phyloP scores from a whole-genome alignment of 306 rosid species.

The Notholithocarpus densiflorus region DNA sequence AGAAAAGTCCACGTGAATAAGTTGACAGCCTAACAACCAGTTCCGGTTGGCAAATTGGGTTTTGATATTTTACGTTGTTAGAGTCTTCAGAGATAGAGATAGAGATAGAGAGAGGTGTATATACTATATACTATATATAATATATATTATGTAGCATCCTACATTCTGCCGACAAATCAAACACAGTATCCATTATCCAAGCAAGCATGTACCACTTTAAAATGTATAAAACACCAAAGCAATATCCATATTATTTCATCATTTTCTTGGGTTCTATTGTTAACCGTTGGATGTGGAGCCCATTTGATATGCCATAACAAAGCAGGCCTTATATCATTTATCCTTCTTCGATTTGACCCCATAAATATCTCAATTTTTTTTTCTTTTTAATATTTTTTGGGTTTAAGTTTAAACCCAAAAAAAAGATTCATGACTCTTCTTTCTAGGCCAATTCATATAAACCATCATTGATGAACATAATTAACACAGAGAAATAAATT shows the following conservation, averaged over 20 bases:
- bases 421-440: no score
- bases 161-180: conserved; percentile 12
- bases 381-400: background rate
- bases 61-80: background rate
- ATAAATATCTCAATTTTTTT: background rate
- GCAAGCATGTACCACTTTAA: background rate
- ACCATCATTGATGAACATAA: background rate
- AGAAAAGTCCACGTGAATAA: background rate
- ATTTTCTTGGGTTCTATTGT: conserved; percentile 1
- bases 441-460: background rate
- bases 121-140: no score
- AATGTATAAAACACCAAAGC: background rate
- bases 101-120: no score
- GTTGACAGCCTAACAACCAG: background rate
- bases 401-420: no score
- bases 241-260: background rate
- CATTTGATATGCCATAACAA: background rate
- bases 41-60: background rate
- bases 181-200: background rate
- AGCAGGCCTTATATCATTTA: no score
- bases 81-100: background rate
- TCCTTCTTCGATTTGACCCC: no score
- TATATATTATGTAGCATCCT: no score
- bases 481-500: background rate
- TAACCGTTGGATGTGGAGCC: conserved; percentile 12